phyloP scores from a whole-genome alignment of 1,139 yeast genomes.

The Blastobotrys petasosporus region DNA sequence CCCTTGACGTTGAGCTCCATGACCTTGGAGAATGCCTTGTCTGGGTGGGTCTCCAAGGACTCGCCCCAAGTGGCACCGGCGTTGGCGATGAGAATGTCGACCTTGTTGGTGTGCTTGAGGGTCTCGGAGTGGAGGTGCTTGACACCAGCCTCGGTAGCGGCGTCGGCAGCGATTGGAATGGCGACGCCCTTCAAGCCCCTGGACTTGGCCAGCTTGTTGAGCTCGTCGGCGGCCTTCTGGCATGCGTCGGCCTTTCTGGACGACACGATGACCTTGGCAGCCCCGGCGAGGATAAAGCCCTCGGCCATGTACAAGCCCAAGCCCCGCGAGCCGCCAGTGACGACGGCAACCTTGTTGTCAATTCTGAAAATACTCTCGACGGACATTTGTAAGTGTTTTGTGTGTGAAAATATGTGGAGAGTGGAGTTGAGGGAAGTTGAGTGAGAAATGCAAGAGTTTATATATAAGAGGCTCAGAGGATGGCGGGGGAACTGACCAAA shows the following conservation, averaged over 20 bases:
- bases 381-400: not conserved
- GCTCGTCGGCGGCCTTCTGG: slow-evolving; percentile 48
- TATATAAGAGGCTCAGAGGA: no score
- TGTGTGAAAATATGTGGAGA: not conserved
- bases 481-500: no score
- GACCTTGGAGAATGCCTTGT: slow-evolving; percentile 57
- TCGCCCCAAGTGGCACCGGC: slow-evolving; percentile 86
- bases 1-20: slow-evolving; percentile 61
- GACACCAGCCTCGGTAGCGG: slow-evolving; percentile 49
- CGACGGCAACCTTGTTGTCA: slow-evolving; percentile 56
- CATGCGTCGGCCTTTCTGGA: slow-evolving; percentile 65
- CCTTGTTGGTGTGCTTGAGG: slow-evolving; percentile 36
- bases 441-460: not conserved
- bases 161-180: slow-evolving; percentile 55
- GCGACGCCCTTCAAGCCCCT: slow-evolving; percentile 44
- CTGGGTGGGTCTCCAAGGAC: slow-evolving; percentile 55
- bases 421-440: slow-evolving; percentile 3
- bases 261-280: slow-evolving; percentile 55
- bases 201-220: slow-evolving; percentile 43
- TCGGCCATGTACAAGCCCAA: slow-evolving; percentile 68
- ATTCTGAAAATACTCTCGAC: slow-evolving; percentile 14
- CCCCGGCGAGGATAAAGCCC: slow-evolving; percentile 58
- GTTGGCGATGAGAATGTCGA: slow-evolving; percentile 66
- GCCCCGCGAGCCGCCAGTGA: slow-evolving; percentile 80
- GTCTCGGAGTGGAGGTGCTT: slow-evolving; percentile 44